Evolutionary conservation across 1,284 basidiomycete genomes (phyloP).

Genomic region (Quambalaria eucalypti): DNA sequence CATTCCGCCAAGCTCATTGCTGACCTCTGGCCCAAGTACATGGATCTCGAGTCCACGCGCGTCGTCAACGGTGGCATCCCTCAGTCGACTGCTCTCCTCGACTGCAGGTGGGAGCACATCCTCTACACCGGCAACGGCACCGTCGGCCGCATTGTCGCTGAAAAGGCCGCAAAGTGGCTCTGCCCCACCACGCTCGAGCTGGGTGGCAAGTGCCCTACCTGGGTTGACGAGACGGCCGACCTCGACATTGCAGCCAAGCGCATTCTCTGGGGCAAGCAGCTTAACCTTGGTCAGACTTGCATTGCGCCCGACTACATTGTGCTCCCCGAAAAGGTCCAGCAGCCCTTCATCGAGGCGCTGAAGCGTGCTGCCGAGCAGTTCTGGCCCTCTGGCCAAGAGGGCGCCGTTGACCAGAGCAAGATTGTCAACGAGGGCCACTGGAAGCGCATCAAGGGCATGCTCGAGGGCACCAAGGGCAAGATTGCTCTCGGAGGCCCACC

Average conservation of each 20-base stretch:
- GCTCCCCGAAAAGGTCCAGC: constrained; percentile 59
- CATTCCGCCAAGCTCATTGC: constrained; percentile 61
- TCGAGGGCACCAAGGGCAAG: constrained; percentile 63
- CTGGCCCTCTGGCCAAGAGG: constrained; percentile 49
- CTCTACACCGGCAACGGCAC: constrained; percentile 56
- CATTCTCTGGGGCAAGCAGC: constrained; percentile 69
- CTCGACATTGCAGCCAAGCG: constrained; percentile 51
- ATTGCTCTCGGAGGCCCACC: constrained; percentile 60
- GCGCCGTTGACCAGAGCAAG: constrained; percentile 50
- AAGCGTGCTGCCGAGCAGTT: constrained; percentile 53
- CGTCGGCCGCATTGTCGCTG: constrained; percentile 68
- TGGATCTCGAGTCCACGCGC: constrained; percentile 64
- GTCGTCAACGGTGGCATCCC: constrained; percentile 69
- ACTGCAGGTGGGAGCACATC: constrained; percentile 72
- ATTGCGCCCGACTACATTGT: constrained; percentile 67
- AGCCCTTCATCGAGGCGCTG: constrained; percentile 58
- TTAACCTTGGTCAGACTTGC: constrained; percentile 57
- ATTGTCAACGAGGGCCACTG: constrained; percentile 57
- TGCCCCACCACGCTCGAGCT: constrained; percentile 72
- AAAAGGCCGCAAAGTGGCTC: constrained; percentile 74
- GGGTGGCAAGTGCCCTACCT: constrained; percentile 73
- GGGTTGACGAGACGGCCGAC: constrained; percentile 60
- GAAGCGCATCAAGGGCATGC: constrained; percentile 57
- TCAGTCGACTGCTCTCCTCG: constrained; percentile 67
- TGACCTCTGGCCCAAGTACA: constrained; percentile 68